Evolutionary conservation across 2,329 filamentous ascomycete genomes (phyloP).

Genomic region (Ascochyta pisi): DNA sequence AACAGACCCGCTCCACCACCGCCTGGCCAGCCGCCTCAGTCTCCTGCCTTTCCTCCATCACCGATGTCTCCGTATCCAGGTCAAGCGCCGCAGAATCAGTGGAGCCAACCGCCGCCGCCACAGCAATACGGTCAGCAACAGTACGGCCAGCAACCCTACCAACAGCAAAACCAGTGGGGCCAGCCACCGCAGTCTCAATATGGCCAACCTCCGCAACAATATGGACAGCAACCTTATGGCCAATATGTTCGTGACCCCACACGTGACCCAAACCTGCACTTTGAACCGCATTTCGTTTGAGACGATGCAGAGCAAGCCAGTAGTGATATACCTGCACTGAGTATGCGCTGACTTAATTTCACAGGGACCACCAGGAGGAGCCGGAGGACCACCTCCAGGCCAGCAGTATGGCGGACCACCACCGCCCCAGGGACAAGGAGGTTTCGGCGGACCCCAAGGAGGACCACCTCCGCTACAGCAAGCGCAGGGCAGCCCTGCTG

Average conservation of each 20-base stretch:
- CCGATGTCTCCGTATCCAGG: constrained; percentile 29
- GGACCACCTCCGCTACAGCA: constrained; percentile 45
- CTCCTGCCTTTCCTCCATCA: constrained; percentile 36
- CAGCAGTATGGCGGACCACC: constrained; percentile 43
- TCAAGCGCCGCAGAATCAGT: constrained; percentile 29
- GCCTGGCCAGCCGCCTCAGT: constrained; percentile 32
- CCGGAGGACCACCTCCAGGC: constrained; percentile 42
- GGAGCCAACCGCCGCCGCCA: constrained; percentile 37
- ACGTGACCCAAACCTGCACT: constrained; percentile 1
- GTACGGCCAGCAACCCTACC: constrained; percentile 33
- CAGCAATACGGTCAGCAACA: constrained; percentile 41
- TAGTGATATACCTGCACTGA: background rate
- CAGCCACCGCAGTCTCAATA: constrained; percentile 41
- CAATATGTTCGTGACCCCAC: constrained; percentile 26
- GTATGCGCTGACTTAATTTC: constrained; percentile 21
- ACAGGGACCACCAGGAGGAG: constrained; percentile 36
- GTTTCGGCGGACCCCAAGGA: constrained; percentile 29
- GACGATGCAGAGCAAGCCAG: constrained; percentile 28
- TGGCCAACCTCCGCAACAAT: constrained; percentile 30
- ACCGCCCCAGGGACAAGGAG: constrained; percentile 33
- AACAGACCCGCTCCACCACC: constrained; percentile 46
- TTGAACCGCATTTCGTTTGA: background rate
- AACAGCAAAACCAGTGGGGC: constrained; percentile 27
- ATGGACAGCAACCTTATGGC: constrained; percentile 44
- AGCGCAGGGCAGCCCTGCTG: constrained; percentile 55